Conservation (phyloP, 2,329 filamentous ascomycete species). For the Septoria petroselini region DNA sequence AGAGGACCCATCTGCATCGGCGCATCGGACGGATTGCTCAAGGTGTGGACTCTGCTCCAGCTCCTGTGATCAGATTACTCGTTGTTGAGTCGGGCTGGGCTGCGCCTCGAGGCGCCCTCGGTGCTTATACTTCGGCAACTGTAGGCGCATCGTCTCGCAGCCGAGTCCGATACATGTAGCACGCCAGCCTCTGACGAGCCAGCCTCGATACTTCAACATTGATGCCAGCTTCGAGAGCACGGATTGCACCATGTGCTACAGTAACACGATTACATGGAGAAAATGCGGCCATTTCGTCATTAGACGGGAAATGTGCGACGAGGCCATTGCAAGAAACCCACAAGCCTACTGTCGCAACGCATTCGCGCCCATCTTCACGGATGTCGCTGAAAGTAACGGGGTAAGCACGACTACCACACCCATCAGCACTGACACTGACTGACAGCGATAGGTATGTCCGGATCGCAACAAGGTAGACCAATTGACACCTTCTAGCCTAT, state of each 20-base stretch:
- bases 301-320: slow-evolving; percentile 19
- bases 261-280: slow-evolving; percentile 23
- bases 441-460: slow-evolving; percentile 14
- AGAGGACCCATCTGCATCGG: too few relatives aligned
- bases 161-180: slow-evolving; percentile 4
- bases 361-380: slow-evolving; percentile 21
- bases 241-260: slow-evolving; percentile 21
- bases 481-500: too few relatives aligned
- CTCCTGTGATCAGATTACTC: not conserved
- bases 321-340: slow-evolving; percentile 16
- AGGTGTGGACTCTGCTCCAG: too few relatives aligned
- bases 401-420: not conserved
- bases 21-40: too few relatives aligned
- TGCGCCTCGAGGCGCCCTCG: not conserved
- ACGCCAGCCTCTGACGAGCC: not conserved
- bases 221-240: not conserved
- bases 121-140: slow-evolving; percentile 8
- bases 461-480: slow-evolving; percentile 22
- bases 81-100: not conserved
- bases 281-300: slow-evolving; percentile 23
- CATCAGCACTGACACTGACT: not conserved
- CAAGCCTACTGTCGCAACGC: slow-evolving; percentile 17
- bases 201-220: not conserved
- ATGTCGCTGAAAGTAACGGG: slow-evolving; percentile 18
- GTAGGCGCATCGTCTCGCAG: not conserved